Percentiles rank a stretch among this genome's conserved stretches.
Conservation (phyloP, 306 rosid species). For the Vigna hirtella region DNA sequence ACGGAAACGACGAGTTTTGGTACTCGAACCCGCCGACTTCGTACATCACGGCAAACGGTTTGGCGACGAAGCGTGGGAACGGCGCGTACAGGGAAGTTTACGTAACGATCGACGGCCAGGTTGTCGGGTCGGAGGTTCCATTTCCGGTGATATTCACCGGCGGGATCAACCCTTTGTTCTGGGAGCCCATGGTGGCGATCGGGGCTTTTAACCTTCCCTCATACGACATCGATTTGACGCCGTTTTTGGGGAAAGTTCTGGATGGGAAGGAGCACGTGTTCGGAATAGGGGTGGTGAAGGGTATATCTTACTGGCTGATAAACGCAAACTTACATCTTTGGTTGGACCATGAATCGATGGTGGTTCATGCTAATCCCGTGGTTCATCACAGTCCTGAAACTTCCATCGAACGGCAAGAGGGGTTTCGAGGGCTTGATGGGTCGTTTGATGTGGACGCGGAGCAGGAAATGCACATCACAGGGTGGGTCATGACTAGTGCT, state of each 20-base stretch:
- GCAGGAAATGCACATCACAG: slow-evolving; percentile 50
- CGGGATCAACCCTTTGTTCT: slow-evolving; percentile 78
- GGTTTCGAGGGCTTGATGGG: slow-evolving; percentile 69
- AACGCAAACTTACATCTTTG: slow-evolving; percentile 87
- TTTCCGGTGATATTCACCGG: slow-evolving; percentile 90
- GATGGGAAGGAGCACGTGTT: slow-evolving; percentile 63
- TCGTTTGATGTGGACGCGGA: slow-evolving; percentile 59
- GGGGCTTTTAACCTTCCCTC: slow-evolving; percentile 84
- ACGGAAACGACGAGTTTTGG: slow-evolving; percentile 93
- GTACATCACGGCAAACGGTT: slow-evolving; percentile 60
- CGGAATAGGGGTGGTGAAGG: slow-evolving; percentile 69
- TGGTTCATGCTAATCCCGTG: slow-evolving; percentile 49
- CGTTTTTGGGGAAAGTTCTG: slow-evolving; percentile 69
- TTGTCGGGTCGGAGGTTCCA: slow-evolving; percentile 74
- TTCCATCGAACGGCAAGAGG: slow-evolving; percentile 46
- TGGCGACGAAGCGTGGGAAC: slow-evolving; percentile 67
- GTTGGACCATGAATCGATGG: slow-evolving; percentile 58
- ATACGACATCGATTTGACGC: slow-evolving; percentile 73
- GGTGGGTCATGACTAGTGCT: slow-evolving; percentile 75
- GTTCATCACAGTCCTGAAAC: slow-evolving; percentile 44
- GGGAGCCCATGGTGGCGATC: slow-evolving; percentile 83
- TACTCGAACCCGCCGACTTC: slow-evolving; percentile 80
- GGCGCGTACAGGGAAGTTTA: slow-evolving; percentile 79
- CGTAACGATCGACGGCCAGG: slow-evolving; percentile 66
- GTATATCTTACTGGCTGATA: slow-evolving; percentile 78